phyloP scores from a whole-genome alignment of 2,329 filamentous ascomycete genomes.

The Cyclaneusma minus region DNA sequence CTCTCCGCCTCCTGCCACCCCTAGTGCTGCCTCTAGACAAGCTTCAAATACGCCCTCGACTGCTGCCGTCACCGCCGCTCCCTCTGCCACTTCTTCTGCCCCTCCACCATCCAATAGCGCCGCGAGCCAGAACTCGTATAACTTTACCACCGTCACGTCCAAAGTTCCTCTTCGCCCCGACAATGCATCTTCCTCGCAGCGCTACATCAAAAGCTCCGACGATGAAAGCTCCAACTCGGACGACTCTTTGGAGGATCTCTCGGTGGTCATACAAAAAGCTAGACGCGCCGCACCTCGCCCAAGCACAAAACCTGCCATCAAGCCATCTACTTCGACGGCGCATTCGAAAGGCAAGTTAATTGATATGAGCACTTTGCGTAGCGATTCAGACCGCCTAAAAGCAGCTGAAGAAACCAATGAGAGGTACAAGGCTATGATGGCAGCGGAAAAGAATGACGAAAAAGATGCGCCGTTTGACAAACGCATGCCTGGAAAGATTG shows the following conservation, averaged over 20 bases:
- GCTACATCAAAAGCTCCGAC: conserved; percentile 56
- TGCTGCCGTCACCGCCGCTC: no score
- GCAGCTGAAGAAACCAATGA: conserved; percentile 39
- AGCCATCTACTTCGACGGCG: conserved; percentile 18
- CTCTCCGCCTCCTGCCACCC: no score
- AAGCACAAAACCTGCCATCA: conserved; percentile 4
- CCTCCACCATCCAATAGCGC: no score
- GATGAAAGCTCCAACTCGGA: conserved; percentile 21
- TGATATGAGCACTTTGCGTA: conserved; percentile 45
- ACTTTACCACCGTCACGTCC: no score
- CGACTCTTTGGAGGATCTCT: conserved; percentile 2
- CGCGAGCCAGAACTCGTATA: no score
- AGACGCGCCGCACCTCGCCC: conserved; percentile 6
- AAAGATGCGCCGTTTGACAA: conserved; percentile 12
- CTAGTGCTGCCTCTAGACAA: no score
- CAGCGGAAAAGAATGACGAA: conserved; percentile 10
- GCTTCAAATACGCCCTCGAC: no score
- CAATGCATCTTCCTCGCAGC: conserved; percentile 15
- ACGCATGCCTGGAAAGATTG: conserved; percentile 2
- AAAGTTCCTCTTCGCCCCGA: no score
- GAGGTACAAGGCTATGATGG: conserved; percentile 20
- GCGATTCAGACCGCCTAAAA: conserved; percentile 40
- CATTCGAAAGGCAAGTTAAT: conserved; percentile 45
- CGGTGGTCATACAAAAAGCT: conserved; percentile 1
- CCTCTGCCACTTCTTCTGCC: no score